A percentile compares a stretch with the other conserved stretches of the same genome.
Evolutionary conservation across 176 grass and related monocot genomes (phyloP).

Genomic region (Tuctoria greenei): DNA sequence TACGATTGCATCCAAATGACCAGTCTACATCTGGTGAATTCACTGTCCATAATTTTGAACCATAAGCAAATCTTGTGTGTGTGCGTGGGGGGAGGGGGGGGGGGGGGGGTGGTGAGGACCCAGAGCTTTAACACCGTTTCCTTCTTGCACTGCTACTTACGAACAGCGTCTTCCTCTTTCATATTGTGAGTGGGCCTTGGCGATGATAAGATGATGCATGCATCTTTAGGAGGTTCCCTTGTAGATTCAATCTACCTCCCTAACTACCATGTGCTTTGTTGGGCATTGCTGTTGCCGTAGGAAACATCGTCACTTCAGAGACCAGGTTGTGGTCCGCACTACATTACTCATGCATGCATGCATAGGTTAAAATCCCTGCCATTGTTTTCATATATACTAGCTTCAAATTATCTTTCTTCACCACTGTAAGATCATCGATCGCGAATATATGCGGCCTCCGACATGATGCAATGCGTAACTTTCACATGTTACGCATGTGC

Average conservation of each 20-base stretch:
- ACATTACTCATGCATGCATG: not conserved
- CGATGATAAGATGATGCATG: conserved; percentile 15
- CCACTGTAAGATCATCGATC: not conserved
- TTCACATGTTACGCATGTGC: no score
- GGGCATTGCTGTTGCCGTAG: conserved; percentile 2
- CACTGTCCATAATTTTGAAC: not conserved
- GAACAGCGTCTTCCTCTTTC: not conserved
- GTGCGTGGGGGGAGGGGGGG: no score
- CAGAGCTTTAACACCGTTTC: conserved; percentile 22
- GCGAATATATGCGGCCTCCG: not conserved
- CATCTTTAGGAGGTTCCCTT: conserved; percentile 19
- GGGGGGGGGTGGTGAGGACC: not conserved
- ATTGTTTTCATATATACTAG: not conserved
- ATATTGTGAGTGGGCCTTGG: conserved; percentile 8
- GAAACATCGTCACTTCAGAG: conserved; percentile 36
- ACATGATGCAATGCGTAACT: not conserved
- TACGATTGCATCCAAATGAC: not conserved
- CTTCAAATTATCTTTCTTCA: not conserved
- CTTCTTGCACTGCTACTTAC: not conserved
- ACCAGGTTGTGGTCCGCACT: not conserved
- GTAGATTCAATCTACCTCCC: conserved; percentile 11
- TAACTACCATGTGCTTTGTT: conserved; percentile 40
- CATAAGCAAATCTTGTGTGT: not conserved
- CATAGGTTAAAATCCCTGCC: not conserved
- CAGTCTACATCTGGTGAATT: not conserved